Conservation (phyloP, 257 asterid species). For the Solanum clarkiae region DNA sequence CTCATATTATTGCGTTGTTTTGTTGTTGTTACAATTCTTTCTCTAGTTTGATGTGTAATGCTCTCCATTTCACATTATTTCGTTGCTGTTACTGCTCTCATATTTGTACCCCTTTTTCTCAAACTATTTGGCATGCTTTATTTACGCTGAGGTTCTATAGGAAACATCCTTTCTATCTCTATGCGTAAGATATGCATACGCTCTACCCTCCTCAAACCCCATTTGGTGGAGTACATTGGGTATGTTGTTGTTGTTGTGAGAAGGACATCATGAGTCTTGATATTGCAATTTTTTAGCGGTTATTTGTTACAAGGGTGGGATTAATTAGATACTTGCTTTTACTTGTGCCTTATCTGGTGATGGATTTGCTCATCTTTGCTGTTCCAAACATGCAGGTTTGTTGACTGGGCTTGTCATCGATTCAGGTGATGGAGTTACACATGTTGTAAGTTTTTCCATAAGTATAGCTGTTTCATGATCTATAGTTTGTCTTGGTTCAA, state of each 20-base stretch:
- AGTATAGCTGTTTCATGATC: neutral
- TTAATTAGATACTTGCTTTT: neutral
- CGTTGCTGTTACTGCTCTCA: neutral
- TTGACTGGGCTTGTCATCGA: slow-evolving; percentile 96
- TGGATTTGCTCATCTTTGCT: slow-evolving; percentile 8
- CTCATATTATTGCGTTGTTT: neutral
- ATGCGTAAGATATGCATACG: neutral
- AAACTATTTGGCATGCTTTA: neutral
- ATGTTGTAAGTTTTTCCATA: slow-evolving; percentile 58
- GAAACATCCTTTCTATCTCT: neutral
- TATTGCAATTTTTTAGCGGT: neutral
- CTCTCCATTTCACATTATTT: neutral
- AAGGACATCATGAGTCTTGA: neutral
- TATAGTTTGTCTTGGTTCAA: neutral
- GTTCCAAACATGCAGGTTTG: slow-evolving; percentile 50
- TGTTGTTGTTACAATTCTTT: neutral
- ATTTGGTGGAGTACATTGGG: neutral
- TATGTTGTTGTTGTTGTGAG: neutral
- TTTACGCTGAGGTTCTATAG: neutral
- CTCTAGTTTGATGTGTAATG: neutral
- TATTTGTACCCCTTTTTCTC: neutral
- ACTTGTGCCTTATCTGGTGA: neutral
- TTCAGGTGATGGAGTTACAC: slow-evolving; percentile 98
- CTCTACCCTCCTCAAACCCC: neutral
- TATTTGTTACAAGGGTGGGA: neutral